phyloP scores from a whole-genome alignment of 331 rosid species.

The Pyrus hybrid region DNA sequence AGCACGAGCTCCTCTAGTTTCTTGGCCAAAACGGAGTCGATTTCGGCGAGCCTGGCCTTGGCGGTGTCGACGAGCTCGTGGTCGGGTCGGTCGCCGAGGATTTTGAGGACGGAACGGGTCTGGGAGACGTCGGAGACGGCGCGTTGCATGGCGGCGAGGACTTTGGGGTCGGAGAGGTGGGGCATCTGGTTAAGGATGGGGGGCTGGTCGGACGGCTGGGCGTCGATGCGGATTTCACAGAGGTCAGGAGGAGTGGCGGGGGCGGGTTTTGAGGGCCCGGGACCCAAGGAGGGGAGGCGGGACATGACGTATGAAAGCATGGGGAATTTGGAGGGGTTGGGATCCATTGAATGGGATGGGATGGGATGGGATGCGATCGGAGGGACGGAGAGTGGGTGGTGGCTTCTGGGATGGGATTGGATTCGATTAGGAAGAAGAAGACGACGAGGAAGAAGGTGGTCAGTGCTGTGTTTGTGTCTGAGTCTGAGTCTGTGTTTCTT shows the following conservation, averaged over 20 bases:
- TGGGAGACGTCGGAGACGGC: conserved; percentile 74
- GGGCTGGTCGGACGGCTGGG: conserved; percentile 10
- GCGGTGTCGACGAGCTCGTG: conserved; percentile 76
- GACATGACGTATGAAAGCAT: conserved; percentile 77
- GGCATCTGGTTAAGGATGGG: conserved; percentile 50
- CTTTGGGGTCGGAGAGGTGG: conserved; percentile 44
- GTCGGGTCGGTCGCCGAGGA: conserved; percentile 70
- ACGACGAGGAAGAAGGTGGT: neutral
- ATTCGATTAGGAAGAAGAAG: neutral
- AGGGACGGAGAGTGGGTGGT: neutral
- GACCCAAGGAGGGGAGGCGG: conserved; percentile 43
- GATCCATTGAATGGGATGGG: conserved; percentile 54
- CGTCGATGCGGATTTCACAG: conserved; percentile 37
- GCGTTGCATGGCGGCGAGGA: conserved; percentile 58
- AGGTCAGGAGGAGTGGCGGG: conserved; percentile 2
- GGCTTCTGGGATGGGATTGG: neutral
- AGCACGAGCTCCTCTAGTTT: conserved; percentile 54
- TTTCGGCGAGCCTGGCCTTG: conserved; percentile 35
- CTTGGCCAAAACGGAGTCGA: conserved; percentile 45
- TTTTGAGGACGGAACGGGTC: conserved; percentile 57
- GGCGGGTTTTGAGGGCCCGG: neutral
- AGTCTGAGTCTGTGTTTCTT: neutral
- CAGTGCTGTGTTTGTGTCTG: neutral
- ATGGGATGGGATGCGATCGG: neutral
- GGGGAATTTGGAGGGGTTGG: conserved; percentile 65